Conservation (phyloP, 495 filamentous ascomycete genomes). For the Oidiodendron maius region DNA sequence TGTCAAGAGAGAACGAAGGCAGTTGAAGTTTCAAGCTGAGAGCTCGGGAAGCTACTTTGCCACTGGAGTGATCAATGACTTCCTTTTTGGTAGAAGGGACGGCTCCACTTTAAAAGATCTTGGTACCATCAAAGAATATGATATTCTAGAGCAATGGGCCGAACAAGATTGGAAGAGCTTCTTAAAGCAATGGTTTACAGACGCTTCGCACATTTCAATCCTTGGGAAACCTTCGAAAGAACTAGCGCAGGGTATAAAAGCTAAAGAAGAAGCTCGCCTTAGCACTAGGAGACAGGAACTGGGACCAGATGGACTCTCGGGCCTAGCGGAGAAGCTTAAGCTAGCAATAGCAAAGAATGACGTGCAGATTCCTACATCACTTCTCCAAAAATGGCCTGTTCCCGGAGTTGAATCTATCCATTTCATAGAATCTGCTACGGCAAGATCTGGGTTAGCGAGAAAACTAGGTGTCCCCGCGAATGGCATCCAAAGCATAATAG, state of each 20-base stretch:
- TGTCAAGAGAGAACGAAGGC: slow-evolving; percentile 67
- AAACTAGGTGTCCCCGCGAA: slow-evolving; percentile 61
- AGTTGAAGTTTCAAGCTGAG: slow-evolving; percentile 75
- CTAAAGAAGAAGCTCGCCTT: slow-evolving; percentile 57
- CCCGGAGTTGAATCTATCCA: slow-evolving; percentile 84
- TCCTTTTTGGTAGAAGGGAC: slow-evolving; percentile 81
- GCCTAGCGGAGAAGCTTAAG: slow-evolving; percentile 69
- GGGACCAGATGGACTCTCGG: slow-evolving; percentile 51
- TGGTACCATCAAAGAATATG: slow-evolving; percentile 64
- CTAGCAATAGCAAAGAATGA: slow-evolving; percentile 77
- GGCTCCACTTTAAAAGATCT: slow-evolving; percentile 73
- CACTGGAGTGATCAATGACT: slow-evolving; percentile 79
- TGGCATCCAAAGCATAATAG: slow-evolving; percentile 68
- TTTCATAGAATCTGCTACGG: slow-evolving; percentile 85
- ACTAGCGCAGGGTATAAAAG: slow-evolving; percentile 66
- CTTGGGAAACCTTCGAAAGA: slow-evolving; percentile 74
- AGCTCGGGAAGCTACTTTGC: slow-evolving; percentile 68
- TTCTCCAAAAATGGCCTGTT: slow-evolving; percentile 75
- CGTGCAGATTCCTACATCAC: slow-evolving; percentile 65
- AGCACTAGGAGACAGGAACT: slow-evolving; percentile 46
- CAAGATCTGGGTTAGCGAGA: slow-evolving; percentile 74
- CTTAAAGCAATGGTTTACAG: slow-evolving; percentile 75
- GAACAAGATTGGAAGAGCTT: slow-evolving; percentile 80
- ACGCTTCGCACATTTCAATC: slow-evolving; percentile 80
- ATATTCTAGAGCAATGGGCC: slow-evolving; percentile 69